Base-by-base conservation (phyloP, 1,284 basidiomycete species). In the Microbotryum saponariae region DNA sequence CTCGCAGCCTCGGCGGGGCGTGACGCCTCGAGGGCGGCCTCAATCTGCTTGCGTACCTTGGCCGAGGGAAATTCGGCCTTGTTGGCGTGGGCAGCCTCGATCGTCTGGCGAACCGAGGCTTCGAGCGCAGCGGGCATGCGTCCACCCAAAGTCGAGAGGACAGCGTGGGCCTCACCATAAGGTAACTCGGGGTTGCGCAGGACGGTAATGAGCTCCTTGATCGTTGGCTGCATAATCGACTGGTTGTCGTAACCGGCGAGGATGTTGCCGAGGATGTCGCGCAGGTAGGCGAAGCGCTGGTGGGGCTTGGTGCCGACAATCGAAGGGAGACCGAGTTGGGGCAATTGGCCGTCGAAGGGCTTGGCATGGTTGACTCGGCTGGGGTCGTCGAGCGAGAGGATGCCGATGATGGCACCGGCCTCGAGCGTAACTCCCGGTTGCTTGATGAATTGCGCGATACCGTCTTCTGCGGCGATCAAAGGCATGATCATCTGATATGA, bases 341-440 rank as follows among this genome's bases (percentile, higher is more conserved):
- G 90, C 31, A 98, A 83, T 58, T 92, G 87, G 56, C 92, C 92
- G 72, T 93, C 91, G 76, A 97, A 98, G 1, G 94, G 94, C 78
- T 93, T 97, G 64, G 96, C 96, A 72, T 97, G 94, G 77, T 91
- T 96, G 73, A 98, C 96, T 68, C 92, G 91, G 70, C 86, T 83
- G 45, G 96, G 96, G 76, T 98, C 94, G 74, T 98, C 96, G 61
- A 98, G 85, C 20, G 91, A 91, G 57, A 98, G 82, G 74, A 98
- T 94, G 79, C 96, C 96, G 64, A 99, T 85, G 66, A 98, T 92
- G 76, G 97, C 96, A 54, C 96, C 96, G n/a, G 93, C 90, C 71
- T 91, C 89, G 62, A 99, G 84, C 68, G 91, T 91, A 72, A 94
- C 89, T 71, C 96, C 96, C 57, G 94, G 90, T 74, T 97, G 92